Evolutionary conservation across 2,329 filamentous ascomycete genomes (phyloP).

Genomic region (Orbilia brochopaga): DNA sequence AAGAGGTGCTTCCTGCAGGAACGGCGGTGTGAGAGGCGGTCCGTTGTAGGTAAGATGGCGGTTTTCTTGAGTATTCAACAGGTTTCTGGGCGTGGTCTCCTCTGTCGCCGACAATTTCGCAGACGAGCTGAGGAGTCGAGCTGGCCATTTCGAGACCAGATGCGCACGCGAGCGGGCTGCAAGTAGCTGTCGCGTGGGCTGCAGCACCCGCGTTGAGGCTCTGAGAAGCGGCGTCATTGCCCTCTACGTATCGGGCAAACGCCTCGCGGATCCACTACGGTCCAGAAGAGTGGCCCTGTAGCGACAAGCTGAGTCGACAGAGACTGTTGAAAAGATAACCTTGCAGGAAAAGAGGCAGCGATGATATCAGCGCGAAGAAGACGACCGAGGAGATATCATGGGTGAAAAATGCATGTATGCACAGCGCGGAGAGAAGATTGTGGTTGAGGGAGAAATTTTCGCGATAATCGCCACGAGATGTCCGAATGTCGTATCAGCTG

Average conservation of each 20-base stretch:
- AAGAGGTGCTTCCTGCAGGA: constrained; percentile 10
- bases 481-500: constrained; percentile 33
- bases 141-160: constrained; percentile 18
- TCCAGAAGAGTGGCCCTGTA: neutral
- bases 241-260: constrained; percentile 31
- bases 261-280: constrained; percentile 15
- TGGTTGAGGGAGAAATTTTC: constrained; percentile 27
- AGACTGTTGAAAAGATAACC: neutral
- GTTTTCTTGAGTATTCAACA: neutral
- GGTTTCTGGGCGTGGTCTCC: neutral
- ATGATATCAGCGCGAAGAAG: neutral
- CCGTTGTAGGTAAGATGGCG: neutral
- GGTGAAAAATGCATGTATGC: neutral
- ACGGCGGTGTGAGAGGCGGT: constrained; percentile 19
- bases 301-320: neutral
- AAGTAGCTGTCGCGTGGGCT: constrained; percentile 40
- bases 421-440: constrained; percentile 1
- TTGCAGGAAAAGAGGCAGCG: neutral
- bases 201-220: constrained; percentile 21
- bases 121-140: neutral
- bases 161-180: constrained; percentile 12
- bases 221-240: constrained; percentile 47
- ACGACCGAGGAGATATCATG: neutral
- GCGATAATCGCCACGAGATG: constrained; percentile 25
- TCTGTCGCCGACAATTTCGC: neutral